Conservation (phyloP, 2,329 filamentous ascomycete species). For the Fusarium tupiense region DNA sequence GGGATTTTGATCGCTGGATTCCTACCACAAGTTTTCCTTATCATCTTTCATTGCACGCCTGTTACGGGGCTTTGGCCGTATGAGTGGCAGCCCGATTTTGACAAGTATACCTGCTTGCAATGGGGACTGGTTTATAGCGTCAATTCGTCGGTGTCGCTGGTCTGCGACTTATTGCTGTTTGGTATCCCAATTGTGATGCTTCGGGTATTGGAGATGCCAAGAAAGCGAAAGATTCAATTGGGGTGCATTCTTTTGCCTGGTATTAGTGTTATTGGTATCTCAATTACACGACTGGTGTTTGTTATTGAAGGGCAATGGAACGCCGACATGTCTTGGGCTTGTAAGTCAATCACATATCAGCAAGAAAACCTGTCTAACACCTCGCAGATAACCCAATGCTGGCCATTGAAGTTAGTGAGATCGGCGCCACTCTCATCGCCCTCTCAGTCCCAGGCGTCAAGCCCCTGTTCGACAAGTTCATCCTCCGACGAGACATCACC, state of each 20-base stretch:
- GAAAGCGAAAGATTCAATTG: conserved; percentile 58
- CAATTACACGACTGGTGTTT: conserved; percentile 56
- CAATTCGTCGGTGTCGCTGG: conserved; percentile 59
- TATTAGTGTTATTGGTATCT: conserved; percentile 60
- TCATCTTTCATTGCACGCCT: conserved; percentile 62
- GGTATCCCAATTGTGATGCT: conserved; percentile 61
- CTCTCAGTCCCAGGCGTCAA: conserved; percentile 62
- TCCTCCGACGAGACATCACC: conserved; percentile 42
- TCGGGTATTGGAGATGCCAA: conserved; percentile 54
- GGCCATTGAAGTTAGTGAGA: conserved; percentile 60
- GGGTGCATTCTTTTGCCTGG: conserved; percentile 60
- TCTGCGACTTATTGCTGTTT: conserved; percentile 62
- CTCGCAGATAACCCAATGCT: conserved; percentile 56
- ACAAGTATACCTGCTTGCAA: conserved; percentile 55
- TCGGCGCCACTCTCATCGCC: conserved; percentile 60
- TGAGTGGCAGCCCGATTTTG: conserved; percentile 53
- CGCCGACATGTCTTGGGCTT: conserved; percentile 60
- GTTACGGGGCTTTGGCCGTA: conserved; percentile 64
- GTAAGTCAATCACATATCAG: background rate
- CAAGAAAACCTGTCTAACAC: background rate
- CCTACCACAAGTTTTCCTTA: conserved; percentile 58
- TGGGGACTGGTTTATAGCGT: conserved; percentile 64
- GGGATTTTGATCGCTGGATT: conserved; percentile 54
- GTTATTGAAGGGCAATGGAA: conserved; percentile 60
- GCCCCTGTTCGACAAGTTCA: conserved; percentile 53